Evolutionary conservation across 768 basidiomycete genomes (phyloP), one percentile per base, ranked within the genome.

Genomic region (Sporobolomyces phaffii): DNA sequence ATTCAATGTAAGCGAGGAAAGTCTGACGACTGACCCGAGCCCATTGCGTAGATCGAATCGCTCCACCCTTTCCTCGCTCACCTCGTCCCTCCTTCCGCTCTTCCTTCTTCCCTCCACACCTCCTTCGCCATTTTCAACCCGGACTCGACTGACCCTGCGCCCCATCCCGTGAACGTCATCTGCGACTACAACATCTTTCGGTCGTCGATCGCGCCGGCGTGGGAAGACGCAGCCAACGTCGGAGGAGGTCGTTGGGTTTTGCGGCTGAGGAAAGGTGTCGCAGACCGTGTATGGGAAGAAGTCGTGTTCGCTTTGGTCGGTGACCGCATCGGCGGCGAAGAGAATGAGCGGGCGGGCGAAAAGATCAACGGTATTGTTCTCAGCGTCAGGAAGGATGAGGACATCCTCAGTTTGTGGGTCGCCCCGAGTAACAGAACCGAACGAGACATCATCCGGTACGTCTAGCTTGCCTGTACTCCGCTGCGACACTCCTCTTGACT

Each of bases 41-140:
- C 13, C 43, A 38, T 2, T 8, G 3, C 43, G 31, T 75, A 91
- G 87, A 89, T 91, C 58, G 94, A 97, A 79, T 93, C 91, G 41
- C 96, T 92, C 78, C 94, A 93, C 87, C 87, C 91, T 28, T 80
- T 98, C 65, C 89, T 90, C 82, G 91, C 92, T 6, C 94, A 97
- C 77, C 83, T 98, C 31, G 82, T 86, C 8, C 85, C 90, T 0
- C 91, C 93, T 2, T 91, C 90, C 2, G 82, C 83, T 17, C 83
- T 97, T 29, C 82, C 85, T 15, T 88, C 92, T 9, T 94, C 70
- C 5, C 34, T 60, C 26, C 34, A 66, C 53, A 51, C 65, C 29
- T 60, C 65, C 15, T 36, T 44, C 38, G 22, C 59, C n/a, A 28
- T 67, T 60, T 71, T 67, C 65, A 57, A 52, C 34, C 38, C 58